These are phyloP conservation scores for Dillenia suffruticosa DNA, from an alignment of 164 flowering plant species.

Conservation along the genomic window DNA sequence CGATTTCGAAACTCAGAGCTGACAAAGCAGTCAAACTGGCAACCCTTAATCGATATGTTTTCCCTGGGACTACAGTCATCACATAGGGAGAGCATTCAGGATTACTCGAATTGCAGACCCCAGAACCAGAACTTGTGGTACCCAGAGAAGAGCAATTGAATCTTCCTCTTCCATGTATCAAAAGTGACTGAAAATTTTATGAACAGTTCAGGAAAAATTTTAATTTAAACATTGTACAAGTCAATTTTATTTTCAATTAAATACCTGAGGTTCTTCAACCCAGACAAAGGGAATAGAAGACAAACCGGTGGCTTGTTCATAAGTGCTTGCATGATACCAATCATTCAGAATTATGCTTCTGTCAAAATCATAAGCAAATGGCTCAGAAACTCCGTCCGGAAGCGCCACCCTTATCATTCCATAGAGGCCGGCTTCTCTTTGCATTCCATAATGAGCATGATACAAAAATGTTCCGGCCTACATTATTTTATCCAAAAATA, in stretches of 20 bases:
- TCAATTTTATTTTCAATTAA: neutral
- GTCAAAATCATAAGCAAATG: constrained; percentile 72
- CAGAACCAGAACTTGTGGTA: constrained; percentile 15
- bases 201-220: neutral
- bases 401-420: constrained; percentile 63
- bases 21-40: constrained; percentile 70
- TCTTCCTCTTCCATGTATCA: constrained; percentile 80
- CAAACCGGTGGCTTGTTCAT: constrained; percentile 64
- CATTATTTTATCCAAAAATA: constrained; percentile 7
- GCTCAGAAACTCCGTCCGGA: constrained; percentile 56
- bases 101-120: constrained; percentile 46
- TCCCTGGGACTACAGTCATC: constrained; percentile 65
- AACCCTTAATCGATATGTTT: constrained; percentile 68
- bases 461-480: constrained; percentile 89
- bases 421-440: constrained; percentile 74
- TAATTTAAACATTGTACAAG: neutral
- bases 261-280: constrained; percentile 91
- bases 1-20: constrained; percentile 73
- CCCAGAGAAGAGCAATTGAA: constrained; percentile 52
- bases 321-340: constrained; percentile 78
- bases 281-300: constrained; percentile 68
- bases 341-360: constrained; percentile 68
- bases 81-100: constrained; percentile 63
- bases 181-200: constrained; percentile 55
- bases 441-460: constrained; percentile 95